Evolutionary conservation across 257 asterid species (phyloP), one percentile per base, ranked within the genome.

Genomic region (Eustoma russellianum): DNA sequence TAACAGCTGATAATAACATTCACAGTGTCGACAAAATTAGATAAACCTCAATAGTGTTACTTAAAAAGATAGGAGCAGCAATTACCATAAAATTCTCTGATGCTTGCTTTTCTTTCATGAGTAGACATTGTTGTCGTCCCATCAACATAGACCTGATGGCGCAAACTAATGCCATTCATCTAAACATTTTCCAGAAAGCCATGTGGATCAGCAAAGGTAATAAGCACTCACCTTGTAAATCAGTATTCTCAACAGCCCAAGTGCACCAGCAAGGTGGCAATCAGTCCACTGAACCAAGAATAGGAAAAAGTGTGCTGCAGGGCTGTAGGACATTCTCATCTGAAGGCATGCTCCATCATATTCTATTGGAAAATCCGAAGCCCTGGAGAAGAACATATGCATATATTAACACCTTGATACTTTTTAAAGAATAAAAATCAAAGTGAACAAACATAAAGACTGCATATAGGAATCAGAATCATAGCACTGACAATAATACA

Each of bases 231-330:
- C 97, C 94, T 85, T 88, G 64, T 88, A 88, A 60, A 85, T 85
- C 35, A 88, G 73, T 67, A 88, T 76, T 55, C 97, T 74, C 76
- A 88, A 61, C 53, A 88, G 75, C 40, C 97, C 97, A 38, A 88
- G 97, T 53, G 97, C 91, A 55, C 97, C 97, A 1, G 97, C 97
- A 13, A 88, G 93, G 70, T 85, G 70, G 71, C 94, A 85, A 56
- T 85, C 95, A 40, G 94, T 82, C 97, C 97, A 88, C 43, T 85
- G 95, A 17, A 88, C 97, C 17, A 88, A 77, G 64, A 88, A 88
- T 57, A 85, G 93, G 69, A 88, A 76, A 54, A 88, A 67, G 53
- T 80, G 95, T 0, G 97, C 97, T 11, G 94, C 97, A 2, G 97
- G 95, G 55, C 97, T 82, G 61, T 85, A 88, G 2, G 95, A 85